phyloP scores from a whole-genome alignment of 192 early-diverging fungal species.

The Linnemannia exigua region DNA sequence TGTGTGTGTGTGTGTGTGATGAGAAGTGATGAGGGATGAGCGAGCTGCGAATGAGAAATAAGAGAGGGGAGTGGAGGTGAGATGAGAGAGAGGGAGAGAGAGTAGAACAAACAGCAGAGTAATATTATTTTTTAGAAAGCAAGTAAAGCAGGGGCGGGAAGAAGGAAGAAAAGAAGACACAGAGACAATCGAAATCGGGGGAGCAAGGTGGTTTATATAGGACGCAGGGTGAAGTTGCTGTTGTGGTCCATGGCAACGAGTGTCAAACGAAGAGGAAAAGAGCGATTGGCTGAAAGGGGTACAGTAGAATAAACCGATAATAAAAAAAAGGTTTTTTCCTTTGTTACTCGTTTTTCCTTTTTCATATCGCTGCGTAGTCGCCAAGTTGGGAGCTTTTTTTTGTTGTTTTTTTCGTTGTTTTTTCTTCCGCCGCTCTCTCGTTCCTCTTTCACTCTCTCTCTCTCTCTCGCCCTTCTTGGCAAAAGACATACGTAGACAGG shows the following conservation, averaged over 20 bases:
- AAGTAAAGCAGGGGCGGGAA: background rate
- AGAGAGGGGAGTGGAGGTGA: too few relatives aligned
- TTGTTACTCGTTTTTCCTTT: background rate
- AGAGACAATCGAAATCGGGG: background rate
- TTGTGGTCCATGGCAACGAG: background rate
- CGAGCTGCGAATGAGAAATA: background rate
- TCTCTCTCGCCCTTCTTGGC: background rate
- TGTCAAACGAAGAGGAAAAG: background rate
- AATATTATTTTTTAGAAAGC: too few relatives aligned
- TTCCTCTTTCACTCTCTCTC: too few relatives aligned
- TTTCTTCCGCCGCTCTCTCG: too few relatives aligned
- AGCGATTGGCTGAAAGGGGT: too few relatives aligned
- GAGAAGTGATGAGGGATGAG: background rate
- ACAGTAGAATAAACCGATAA: background rate
- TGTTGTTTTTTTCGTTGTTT: background rate
- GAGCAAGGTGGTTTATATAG: background rate
- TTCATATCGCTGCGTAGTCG: background rate
- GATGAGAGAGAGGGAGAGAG: background rate
- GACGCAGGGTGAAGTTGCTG: background rate
- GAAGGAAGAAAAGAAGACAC: background rate
- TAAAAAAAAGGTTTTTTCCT: background rate
- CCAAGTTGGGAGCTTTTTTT: background rate
- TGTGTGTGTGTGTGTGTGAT: background rate
- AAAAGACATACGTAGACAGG: background rate
- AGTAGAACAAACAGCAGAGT: background rate